Conservation (phyloP, 129 eudicot genomes). For the Gnaphalium uliginosum region DNA sequence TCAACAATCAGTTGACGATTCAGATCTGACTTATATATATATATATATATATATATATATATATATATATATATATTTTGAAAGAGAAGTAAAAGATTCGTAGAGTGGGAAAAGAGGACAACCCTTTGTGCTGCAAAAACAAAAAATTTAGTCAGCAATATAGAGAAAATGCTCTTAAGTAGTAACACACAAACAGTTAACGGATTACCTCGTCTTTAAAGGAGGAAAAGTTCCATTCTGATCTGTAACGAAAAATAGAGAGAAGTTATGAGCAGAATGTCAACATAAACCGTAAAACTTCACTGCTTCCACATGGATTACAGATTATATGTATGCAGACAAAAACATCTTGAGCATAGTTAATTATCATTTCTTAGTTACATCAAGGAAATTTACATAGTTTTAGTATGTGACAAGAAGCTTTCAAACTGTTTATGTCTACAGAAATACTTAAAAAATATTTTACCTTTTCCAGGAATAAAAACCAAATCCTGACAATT, state of each 20-base stretch:
- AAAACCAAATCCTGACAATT: slow-evolving; percentile 52
- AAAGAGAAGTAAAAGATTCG: slow-evolving; percentile 7
- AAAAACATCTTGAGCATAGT: neutral
- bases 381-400: neutral
- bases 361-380: neutral
- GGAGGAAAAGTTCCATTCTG: slow-evolving; percentile 78
- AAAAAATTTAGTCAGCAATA: slow-evolving; percentile 30
- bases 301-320: neutral
- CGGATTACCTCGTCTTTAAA: slow-evolving; percentile 48
- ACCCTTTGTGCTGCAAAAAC: slow-evolving; percentile 72
- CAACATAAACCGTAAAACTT: neutral
- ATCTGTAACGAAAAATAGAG: slow-evolving; percentile 48
- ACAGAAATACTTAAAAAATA: neutral
- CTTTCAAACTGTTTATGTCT: neutral
- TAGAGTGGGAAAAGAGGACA: slow-evolving; percentile 30
- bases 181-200: slow-evolving; percentile 4
- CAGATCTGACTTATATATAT: slow-evolving; percentile 17
- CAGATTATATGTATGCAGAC: neutral
- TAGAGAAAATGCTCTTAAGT: neutral
- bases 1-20: slow-evolving; percentile 14
- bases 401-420: neutral
- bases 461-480: slow-evolving; percentile 65
- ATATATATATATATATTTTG: too few relatives aligned
- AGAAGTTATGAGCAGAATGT: neutral
- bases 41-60: too few relatives aligned